These are phyloP conservation scores for Ilex aquifolium DNA, from an alignment of 257 asterid genomes.

Conservation along the genomic window DNA sequence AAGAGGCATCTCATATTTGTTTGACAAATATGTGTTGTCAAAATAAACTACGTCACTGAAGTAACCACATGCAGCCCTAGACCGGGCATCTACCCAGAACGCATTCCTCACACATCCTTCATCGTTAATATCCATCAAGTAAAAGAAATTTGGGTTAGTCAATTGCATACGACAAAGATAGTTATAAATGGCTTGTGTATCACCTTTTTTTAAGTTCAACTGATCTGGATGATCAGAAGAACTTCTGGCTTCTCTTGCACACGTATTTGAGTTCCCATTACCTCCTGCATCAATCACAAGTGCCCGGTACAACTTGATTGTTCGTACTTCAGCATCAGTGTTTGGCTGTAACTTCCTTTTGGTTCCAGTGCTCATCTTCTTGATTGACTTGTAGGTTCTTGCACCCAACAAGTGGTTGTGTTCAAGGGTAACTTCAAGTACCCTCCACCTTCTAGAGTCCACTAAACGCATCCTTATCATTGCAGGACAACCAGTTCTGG, in stretches of 20 bases:
- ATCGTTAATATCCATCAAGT: slow-evolving; percentile 48
- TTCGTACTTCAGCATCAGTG: slow-evolving; percentile 46
- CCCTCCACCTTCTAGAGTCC: slow-evolving; percentile 71
- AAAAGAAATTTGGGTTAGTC: slow-evolving; percentile 60
- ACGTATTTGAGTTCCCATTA: slow-evolving; percentile 35
- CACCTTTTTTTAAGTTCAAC: slow-evolving; percentile 54
- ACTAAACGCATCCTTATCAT: slow-evolving; percentile 70
- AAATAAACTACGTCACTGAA: slow-evolving; percentile 63
- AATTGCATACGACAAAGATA: slow-evolving; percentile 69
- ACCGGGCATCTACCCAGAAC: slow-evolving; percentile 67
- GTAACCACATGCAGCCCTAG: slow-evolving; percentile 50
- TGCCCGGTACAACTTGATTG: slow-evolving; percentile 57
- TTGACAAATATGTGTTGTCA: slow-evolving; percentile 59
- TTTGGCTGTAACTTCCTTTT: slow-evolving; percentile 56
- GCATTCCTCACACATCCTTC: slow-evolving; percentile 62
- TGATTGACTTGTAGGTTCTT: slow-evolving; percentile 47
- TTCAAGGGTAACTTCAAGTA: slow-evolving; percentile 64
- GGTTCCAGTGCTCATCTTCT: slow-evolving; percentile 45
- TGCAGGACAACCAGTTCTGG: slow-evolving; percentile 86
- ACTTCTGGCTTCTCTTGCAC: slow-evolving; percentile 26
- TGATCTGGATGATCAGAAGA: slow-evolving; percentile 32
- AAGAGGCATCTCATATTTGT: slow-evolving; percentile 69
- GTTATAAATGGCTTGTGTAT: slow-evolving; percentile 58
- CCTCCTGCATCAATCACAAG: slow-evolving; percentile 44
- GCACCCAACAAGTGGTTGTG: slow-evolving; percentile 74